These are phyloP conservation scores for Hemileccinum impolitum DNA, from an alignment of 768 basidiomycete species.

Conservation along the genomic window DNA sequence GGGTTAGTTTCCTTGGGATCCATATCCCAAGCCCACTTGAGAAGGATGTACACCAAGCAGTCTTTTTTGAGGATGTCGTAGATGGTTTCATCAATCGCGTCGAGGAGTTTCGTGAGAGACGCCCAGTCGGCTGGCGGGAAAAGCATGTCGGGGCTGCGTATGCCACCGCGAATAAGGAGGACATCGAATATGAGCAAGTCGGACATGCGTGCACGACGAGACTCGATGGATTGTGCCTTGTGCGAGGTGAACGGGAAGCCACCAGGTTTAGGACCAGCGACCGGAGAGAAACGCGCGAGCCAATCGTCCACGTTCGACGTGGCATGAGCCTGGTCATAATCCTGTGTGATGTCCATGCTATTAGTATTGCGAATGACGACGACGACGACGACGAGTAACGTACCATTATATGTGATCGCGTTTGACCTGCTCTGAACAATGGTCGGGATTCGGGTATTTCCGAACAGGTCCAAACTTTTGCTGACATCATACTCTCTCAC, in stretches of 20 bases:
- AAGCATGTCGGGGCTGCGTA: constrained; percentile 54
- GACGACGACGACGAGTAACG: constrained; percentile 11
- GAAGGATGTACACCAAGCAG: constrained; percentile 74
- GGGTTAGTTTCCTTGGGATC: constrained; percentile 47
- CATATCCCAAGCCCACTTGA: constrained; percentile 76
- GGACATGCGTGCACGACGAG: constrained; percentile 56
- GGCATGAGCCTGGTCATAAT: constrained; percentile 1
- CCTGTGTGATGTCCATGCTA: constrained; percentile 7
- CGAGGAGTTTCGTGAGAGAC: constrained; percentile 54
- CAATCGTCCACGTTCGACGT: constrained; percentile 22
- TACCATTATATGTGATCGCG: constrained; percentile 21
- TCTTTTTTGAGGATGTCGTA: constrained; percentile 81
- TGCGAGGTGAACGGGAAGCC: constrained; percentile 60
- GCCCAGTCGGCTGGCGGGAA: constrained; percentile 65
- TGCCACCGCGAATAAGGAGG: constrained; percentile 61
- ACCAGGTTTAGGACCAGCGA: constrained; percentile 20
- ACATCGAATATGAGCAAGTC: constrained; percentile 73
- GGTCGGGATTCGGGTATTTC: constrained; percentile 3
- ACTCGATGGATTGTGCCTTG: constrained; percentile 54
- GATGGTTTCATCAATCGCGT: constrained; percentile 53
- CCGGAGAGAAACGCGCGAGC: constrained; percentile 47
- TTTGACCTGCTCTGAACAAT: constrained; percentile 6
- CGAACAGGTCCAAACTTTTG: too few relatives aligned
- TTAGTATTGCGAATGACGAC: neutral
- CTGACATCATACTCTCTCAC: too few relatives aligned